Percentiles rank a stretch among this genome's conserved stretches.
Evolutionary conservation across 352 stramenopile genomes (phyloP).

Genomic region (Blastocystis sp.): DNA sequence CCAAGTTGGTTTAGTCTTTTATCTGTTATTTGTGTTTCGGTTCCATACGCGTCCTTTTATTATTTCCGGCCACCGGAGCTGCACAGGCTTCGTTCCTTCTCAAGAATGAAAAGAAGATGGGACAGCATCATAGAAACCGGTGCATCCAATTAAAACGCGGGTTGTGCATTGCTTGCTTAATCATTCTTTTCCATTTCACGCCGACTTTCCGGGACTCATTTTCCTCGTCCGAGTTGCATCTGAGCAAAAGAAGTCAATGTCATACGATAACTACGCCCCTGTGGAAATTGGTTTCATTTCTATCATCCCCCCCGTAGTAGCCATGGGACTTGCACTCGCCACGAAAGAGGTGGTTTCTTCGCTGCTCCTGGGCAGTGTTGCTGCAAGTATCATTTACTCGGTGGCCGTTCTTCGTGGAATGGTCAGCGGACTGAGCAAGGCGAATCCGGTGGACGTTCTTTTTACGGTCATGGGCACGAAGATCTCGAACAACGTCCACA

Average conservation of each 20-base stretch:
- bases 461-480: conserved; percentile 50
- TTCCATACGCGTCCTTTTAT: too few species aligned
- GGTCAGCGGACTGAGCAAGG: conserved; percentile 4
- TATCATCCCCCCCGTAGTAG: conserved; percentile 38
- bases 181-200: not conserved
- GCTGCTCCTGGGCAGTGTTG: conserved; percentile 41
- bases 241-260: conserved; percentile 18
- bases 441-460: conserved; percentile 52
- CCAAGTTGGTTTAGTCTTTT: conserved; percentile 8
- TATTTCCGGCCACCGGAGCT: not conserved
- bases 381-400: conserved; percentile 49
- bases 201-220: too few species aligned
- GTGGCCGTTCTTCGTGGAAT: conserved; percentile 24
- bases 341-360: conserved; percentile 71
- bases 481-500: conserved; percentile 49
- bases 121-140: not conserved
- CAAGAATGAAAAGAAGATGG: too few species aligned
- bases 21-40: too few species aligned
- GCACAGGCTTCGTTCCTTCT: conserved; percentile 4
- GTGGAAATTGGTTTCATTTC: conserved; percentile 49
- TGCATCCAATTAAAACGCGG: conserved; percentile 14
- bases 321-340: conserved; percentile 43
- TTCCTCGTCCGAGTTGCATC: too few species aligned
- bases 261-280: conserved; percentile 18
- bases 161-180: not conserved